Conservation (phyloP, 1,139 yeast genomes). For the Eremothecium coryli region DNA sequence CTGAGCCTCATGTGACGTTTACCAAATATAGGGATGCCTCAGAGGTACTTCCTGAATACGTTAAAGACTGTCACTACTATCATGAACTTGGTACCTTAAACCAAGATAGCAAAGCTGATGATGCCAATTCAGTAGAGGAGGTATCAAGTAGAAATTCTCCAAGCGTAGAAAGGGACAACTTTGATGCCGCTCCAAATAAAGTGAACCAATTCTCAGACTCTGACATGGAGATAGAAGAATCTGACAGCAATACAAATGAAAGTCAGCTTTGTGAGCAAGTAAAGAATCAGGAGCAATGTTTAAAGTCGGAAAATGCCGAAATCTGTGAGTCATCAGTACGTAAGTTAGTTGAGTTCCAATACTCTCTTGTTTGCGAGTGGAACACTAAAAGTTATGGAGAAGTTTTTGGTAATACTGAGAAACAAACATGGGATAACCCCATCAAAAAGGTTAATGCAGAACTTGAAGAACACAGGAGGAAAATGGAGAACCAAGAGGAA, state of each 20-base stretch:
- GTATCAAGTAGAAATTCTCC: not conserved
- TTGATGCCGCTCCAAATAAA: not conserved
- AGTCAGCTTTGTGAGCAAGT: too few relatives aligned
- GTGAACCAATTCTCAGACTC: slow-evolving; percentile 1
- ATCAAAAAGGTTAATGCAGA: slow-evolving; percentile 44
- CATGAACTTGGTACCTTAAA: not conserved
- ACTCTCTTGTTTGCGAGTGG: slow-evolving; percentile 71
- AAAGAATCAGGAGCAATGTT: not conserved
- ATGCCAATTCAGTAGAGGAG: not conserved
- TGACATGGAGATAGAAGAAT: slow-evolving; percentile 3
- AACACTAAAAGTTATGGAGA: slow-evolving; percentile 37
- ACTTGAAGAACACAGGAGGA: slow-evolving; percentile 39
- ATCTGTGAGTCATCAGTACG: not conserved
- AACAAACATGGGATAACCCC: slow-evolving; percentile 47
- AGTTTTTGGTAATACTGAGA: slow-evolving; percentile 42
- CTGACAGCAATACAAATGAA: not conserved
- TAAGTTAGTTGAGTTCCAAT: slow-evolving; percentile 30
- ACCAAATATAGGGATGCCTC: slow-evolving; percentile 15
- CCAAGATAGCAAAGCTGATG: not conserved
- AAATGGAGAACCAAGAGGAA: slow-evolving; percentile 33
- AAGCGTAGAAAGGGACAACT: not conserved
- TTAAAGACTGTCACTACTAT: slow-evolving; percentile 23
- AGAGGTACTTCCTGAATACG: slow-evolving; percentile 15
- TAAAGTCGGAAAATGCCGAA: not conserved
- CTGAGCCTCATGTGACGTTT: slow-evolving; percentile 22